These are phyloP conservation scores for Botrytis pseudocinerea DNA, from an alignment of 2,329 filamentous ascomycete species.

Conservation along the genomic window DNA sequence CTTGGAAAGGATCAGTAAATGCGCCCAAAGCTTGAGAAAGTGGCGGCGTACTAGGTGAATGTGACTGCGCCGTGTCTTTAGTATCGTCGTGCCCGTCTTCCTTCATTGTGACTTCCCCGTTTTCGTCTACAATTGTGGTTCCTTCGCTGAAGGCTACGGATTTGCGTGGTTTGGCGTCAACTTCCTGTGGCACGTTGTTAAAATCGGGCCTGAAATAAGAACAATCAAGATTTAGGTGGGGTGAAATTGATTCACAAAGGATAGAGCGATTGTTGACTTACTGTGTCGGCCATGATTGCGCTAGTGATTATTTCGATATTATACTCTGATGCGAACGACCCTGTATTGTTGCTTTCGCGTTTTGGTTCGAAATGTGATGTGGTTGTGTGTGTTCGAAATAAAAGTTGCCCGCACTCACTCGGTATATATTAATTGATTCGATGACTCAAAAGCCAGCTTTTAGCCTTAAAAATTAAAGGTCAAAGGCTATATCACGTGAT, in stretches of 20 bases:
- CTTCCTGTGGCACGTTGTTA: conserved; percentile 31
- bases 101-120: conserved; percentile 80
- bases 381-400: background rate
- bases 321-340: background rate
- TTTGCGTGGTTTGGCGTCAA: conserved; percentile 70
- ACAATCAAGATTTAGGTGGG: conserved; percentile 33
- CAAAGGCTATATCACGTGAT: background rate
- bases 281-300: conserved; percentile 24
- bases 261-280: conserved; percentile 10
- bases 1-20: conserved; percentile 53
- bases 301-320: background rate
- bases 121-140: conserved; percentile 81
- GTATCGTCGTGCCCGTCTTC: conserved; percentile 69
- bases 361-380: conserved; percentile 5
- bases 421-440: background rate
- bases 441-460: conserved; percentile 14
- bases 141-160: conserved; percentile 92
- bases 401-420: background rate
- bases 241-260: conserved; percentile 12
- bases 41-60: conserved; percentile 68
- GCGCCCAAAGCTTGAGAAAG: conserved; percentile 53
- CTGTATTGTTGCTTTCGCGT: background rate
- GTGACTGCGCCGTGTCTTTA: conserved; percentile 79
- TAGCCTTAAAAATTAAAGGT: background rate
- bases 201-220: conserved; percentile 15